phyloP scores from a whole-genome alignment of 2,329 filamentous ascomycete species.

The Nothophaeocryptopus gaeumannii region DNA sequence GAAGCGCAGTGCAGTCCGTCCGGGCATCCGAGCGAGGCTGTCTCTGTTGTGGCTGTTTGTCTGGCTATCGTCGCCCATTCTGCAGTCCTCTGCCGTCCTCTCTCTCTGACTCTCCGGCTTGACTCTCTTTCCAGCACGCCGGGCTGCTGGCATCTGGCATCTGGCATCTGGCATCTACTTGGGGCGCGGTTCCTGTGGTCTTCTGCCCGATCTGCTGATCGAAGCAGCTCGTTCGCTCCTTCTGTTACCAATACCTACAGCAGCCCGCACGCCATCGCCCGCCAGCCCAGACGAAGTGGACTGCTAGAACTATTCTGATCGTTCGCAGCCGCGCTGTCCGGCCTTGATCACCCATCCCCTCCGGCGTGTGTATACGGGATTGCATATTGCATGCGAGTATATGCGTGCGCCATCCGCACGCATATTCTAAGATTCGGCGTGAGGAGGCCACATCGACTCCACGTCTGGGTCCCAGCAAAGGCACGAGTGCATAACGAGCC shows the following conservation, averaged over 20 bases:
- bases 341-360: conserved; percentile 11
- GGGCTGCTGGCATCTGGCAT: conserved; percentile 3
- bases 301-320: too few species aligned
- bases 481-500: conserved; percentile 12
- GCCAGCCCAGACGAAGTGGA: too few species aligned
- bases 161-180: conserved; percentile 9
- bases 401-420: conserved; percentile 18
- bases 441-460: too few species aligned
- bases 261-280: too few species aligned
- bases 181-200: conserved; percentile 2
- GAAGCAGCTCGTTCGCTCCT: conserved; percentile 9
- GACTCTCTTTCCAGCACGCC: not conserved
- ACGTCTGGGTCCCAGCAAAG: conserved; percentile 1
- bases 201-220: conserved; percentile 12
- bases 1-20: conserved; percentile 22
- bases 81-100: too few species aligned
- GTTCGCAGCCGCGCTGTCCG: conserved; percentile 3
- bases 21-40: conserved; percentile 31
- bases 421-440: conserved; percentile 8
- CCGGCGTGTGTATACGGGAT: conserved; percentile 9
- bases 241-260: not conserved
- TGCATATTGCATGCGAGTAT: conserved; percentile 15
- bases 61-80: too few species aligned
- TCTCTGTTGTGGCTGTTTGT: not conserved
- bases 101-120: too few species aligned